Evolutionary conservation across 1,284 basidiomycete species (phyloP), one percentile per base, ranked within the genome.

Genomic region (Sutorius eximius): DNA sequence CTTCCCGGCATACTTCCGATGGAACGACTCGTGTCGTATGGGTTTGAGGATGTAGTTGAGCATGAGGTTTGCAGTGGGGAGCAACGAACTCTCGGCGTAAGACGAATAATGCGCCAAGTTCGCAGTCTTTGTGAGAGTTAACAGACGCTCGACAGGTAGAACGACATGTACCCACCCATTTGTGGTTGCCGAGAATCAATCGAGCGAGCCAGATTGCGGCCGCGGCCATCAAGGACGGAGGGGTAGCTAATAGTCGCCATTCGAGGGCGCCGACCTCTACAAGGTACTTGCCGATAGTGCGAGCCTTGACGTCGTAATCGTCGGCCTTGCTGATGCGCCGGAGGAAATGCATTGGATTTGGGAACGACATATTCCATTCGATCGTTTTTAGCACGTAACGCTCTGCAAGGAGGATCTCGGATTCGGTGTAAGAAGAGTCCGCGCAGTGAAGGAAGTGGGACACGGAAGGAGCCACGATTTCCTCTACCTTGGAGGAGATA

Each of bases 261-360:
- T 99, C 95, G 12, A 99, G 80, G 54, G 89, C 86, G 13, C 85
- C 85, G 53, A 98, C 93, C 78, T 99, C 96, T 64, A 97, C 79
- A 45, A 97, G 80, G 72, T 92, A 98, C 73, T 98, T 99, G 49
- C 88, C 95, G 11, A 98, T 81, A 0, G 95, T 98, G 53, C 95
- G 80, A 27, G 88, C 89, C 70, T 95, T 89, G 51, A 94, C 85
- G 67, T 98, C 92, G 72, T 96, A 98, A 57, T 92, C 89, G 66
- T 99, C 97, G 4, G 96, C 97, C 74, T 98, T 99, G 73, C 92
- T 95, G 57, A 95, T 87, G 45, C 95, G 82, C 36, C 95, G 81
- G 50, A 98, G 79, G 75, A 91, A 98, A 73, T 96, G 90, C 67
- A 98, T 89, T 1, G 95, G 95, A 71, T 93, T 96, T 40, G 95